Evolutionary conservation across 768 basidiomycete species (phyloP).

Genomic region (Sarcomyxa edulis): DNA sequence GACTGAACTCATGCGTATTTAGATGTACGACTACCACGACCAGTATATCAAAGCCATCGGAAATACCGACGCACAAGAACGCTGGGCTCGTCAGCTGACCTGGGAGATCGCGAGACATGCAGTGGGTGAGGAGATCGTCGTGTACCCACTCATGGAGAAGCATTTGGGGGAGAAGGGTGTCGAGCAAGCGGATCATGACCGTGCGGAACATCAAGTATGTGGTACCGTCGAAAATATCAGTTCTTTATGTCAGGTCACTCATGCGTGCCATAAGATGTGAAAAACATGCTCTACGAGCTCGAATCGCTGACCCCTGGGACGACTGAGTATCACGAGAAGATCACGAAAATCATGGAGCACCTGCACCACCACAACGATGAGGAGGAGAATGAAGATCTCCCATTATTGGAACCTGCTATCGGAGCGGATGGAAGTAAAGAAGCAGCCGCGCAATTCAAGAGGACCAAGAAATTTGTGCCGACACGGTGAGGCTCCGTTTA

Average conservation of each 20-base stretch:
- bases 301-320: conserved; percentile 39
- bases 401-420: conserved; percentile 43
- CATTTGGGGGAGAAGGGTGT: conserved; percentile 47
- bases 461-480: conserved; percentile 59
- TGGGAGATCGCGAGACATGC: conserved; percentile 63
- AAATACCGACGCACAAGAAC: conserved; percentile 40
- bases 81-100: conserved; percentile 50
- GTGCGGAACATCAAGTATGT: conserved; percentile 56
- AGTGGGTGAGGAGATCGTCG: conserved; percentile 57
- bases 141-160: conserved; percentile 59
- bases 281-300: conserved; percentile 37
- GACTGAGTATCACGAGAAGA: conserved; percentile 31
- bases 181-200: conserved; percentile 48
- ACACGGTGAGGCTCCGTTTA: conserved; percentile 40
- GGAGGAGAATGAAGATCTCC: conserved; percentile 56
- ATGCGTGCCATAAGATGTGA: no score
- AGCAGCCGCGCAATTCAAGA: conserved; percentile 43
- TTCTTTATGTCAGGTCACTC: no score
- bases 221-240: no score
- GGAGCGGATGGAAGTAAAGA: conserved; percentile 34
- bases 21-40: conserved; percentile 38
- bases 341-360: conserved; percentile 42
- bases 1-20: conserved; percentile 6
- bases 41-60: conserved; percentile 36
- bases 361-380: conserved; percentile 50